Evolutionary conservation across 2,329 filamentous ascomycete genomes (phyloP).

Genomic region (Cladosporium sp.): DNA sequence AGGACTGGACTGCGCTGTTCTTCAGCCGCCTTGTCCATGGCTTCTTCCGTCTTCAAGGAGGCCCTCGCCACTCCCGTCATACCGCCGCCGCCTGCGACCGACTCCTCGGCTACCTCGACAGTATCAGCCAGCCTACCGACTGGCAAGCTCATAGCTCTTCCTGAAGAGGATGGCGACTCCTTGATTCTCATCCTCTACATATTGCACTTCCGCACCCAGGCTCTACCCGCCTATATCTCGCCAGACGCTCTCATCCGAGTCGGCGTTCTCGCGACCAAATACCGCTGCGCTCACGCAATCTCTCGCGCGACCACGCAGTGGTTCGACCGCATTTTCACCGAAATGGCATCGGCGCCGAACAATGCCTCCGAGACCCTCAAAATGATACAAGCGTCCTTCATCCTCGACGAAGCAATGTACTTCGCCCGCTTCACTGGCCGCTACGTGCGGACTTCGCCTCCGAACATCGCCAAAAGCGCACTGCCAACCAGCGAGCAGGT

Average conservation of each 20-base stretch:
- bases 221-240: slow-evolving; percentile 29
- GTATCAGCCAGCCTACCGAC: not conserved
- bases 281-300: slow-evolving; percentile 32
- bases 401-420: slow-evolving; percentile 34
- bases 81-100: slow-evolving; percentile 6
- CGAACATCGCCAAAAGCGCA: slow-evolving; percentile 4
- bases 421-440: slow-evolving; percentile 35
- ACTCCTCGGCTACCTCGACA: slow-evolving; percentile 12
- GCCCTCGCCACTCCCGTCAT: slow-evolving; percentile 18
- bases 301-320: slow-evolving; percentile 29
- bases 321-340: slow-evolving; percentile 35
- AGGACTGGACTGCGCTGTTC: slow-evolving; percentile 31
- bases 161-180: slow-evolving; percentile 30
- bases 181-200: slow-evolving; percentile 33
- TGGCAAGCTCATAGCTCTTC: slow-evolving; percentile 25
- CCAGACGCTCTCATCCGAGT: slow-evolving; percentile 29
- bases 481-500: not conserved
- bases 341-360: slow-evolving; percentile 10
- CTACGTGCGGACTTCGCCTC: slow-evolving; percentile 27
- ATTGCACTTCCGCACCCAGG: slow-evolving; percentile 34
- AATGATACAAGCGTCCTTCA: slow-evolving; percentile 31
- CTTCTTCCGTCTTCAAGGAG: slow-evolving; percentile 30
- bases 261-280: slow-evolving; percentile 28
- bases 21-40: slow-evolving; percentile 27
- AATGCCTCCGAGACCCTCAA: slow-evolving; percentile 22